Percentiles rank a stretch among this genome's conserved stretches.
These are phyloP conservation scores for Micromonas pusilla DNA, from an alignment of 139 green algal genomes.

Conservation along the genomic window DNA sequence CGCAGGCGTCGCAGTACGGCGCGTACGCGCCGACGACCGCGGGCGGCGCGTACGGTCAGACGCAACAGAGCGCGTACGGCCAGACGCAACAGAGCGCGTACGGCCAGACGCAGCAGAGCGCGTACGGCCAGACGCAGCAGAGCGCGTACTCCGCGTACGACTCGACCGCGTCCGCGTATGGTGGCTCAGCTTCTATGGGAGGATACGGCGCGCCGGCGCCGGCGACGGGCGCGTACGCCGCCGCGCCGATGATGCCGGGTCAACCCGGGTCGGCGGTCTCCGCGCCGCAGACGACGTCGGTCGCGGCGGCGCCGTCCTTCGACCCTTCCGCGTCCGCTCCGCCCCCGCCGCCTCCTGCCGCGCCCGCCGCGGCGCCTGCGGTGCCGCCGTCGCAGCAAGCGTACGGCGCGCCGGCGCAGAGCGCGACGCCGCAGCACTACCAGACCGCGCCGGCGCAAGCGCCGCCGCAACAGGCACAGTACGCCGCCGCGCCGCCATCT, in stretches of 20 bases:
- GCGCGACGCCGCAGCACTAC: constrained; percentile 13
- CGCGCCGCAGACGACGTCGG: too few species aligned
- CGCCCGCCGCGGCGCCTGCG: constrained; percentile 12
- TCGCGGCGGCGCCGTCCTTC: background rate
- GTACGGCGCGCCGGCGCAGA: background rate
- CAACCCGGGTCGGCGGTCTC: too few species aligned
- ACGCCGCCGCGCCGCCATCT: constrained; percentile 11
- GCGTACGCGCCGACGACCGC: background rate
- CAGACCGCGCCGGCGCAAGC: background rate
- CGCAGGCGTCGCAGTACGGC: background rate
- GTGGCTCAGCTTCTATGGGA: too few species aligned
- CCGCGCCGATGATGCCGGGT: background rate
- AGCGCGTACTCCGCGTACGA: constrained; percentile 10
- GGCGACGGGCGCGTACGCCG: background rate
- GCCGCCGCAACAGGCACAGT: constrained; percentile 26
- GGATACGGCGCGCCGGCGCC: too few species aligned
- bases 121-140: background rate
- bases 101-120: background rate
- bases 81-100: background rate
- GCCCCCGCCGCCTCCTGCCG: background rate
- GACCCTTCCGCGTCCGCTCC: background rate
- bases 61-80: too few species aligned
- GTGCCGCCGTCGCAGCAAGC: background rate
- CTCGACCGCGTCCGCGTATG: background rate
- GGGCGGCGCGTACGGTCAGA: background rate